phyloP scores from a whole-genome alignment of 2,329 filamentous ascomycete species.

The Trichophyton benhamiae region DNA sequence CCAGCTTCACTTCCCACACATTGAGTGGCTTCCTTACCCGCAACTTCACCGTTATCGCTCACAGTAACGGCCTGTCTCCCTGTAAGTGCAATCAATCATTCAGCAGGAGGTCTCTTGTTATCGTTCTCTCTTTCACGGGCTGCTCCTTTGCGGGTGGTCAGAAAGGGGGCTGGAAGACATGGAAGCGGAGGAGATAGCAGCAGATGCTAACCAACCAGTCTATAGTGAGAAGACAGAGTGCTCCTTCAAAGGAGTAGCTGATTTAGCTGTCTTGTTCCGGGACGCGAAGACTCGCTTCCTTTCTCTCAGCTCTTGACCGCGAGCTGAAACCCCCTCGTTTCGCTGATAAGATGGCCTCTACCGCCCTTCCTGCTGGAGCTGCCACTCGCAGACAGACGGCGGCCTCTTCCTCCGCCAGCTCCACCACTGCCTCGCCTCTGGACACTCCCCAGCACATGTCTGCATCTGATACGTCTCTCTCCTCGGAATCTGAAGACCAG shows the following conservation, averaged over 20 bases:
- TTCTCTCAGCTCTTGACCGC: not conserved
- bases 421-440: constrained; percentile 42
- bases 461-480: constrained; percentile 78
- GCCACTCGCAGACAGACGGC: constrained; percentile 43
- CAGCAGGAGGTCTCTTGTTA: not conserved
- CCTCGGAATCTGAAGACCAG: constrained; percentile 65
- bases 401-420: constrained; percentile 42
- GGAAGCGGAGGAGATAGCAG: not conserved
- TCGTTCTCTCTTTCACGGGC: not conserved
- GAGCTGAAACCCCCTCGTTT: not conserved
- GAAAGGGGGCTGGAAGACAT: not conserved
- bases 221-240: not conserved
- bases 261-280: not conserved
- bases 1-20: not conserved
- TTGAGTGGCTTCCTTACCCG: not conserved
- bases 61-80: not conserved
- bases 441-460: constrained; percentile 49
- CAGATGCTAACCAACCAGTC: not conserved
- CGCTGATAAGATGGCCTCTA: constrained; percentile 38
- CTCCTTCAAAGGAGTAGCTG: not conserved
- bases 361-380: constrained; percentile 34
- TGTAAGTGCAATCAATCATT: not conserved
- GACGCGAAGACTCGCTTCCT: not conserved
- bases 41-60: not conserved
- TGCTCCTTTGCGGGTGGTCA: not conserved